Conservation (phyloP, 306 rosid genomes). For the Pterocarpus santalinus region DNA sequence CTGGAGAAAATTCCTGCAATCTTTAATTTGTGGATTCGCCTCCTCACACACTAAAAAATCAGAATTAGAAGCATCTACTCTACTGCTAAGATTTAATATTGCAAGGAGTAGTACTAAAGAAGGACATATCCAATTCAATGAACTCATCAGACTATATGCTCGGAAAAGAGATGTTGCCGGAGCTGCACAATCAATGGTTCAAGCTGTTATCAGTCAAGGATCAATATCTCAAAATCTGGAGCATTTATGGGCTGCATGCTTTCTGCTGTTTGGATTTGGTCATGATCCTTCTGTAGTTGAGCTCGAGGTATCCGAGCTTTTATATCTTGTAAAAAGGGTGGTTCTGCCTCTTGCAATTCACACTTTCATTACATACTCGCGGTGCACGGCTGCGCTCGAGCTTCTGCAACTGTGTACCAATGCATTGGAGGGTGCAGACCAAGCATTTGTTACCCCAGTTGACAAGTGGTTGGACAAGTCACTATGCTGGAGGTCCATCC, state of each 20-base stretch:
- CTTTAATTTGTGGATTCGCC: constrained; percentile 71
- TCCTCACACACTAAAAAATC: constrained; percentile 73
- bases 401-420: constrained; percentile 83
- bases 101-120: constrained; percentile 76
- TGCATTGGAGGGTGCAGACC: constrained; percentile 86
- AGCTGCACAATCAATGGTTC: constrained; percentile 80
- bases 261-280: constrained; percentile 79
- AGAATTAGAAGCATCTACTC: constrained; percentile 86
- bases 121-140: constrained; percentile 71
- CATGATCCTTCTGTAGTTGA: constrained; percentile 75
- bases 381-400: constrained; percentile 78
- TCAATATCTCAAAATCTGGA: constrained; percentile 68
- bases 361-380: constrained; percentile 79
- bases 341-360: constrained; percentile 81
- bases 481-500: constrained; percentile 81
- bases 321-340: constrained; percentile 71
- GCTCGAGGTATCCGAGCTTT: constrained; percentile 72
- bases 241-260: constrained; percentile 89
- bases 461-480: constrained; percentile 88
- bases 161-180: constrained; percentile 69
- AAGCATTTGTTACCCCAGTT: constrained; percentile 79
- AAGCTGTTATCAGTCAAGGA: constrained; percentile 72
- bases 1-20: constrained; percentile 64
- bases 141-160: constrained; percentile 70
- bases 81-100: constrained; percentile 77